Percentiles rank a stretch among this genome's conserved stretches.
Conservation (phyloP, 148 eudicot genomes). For the Silene latifolia region DNA sequence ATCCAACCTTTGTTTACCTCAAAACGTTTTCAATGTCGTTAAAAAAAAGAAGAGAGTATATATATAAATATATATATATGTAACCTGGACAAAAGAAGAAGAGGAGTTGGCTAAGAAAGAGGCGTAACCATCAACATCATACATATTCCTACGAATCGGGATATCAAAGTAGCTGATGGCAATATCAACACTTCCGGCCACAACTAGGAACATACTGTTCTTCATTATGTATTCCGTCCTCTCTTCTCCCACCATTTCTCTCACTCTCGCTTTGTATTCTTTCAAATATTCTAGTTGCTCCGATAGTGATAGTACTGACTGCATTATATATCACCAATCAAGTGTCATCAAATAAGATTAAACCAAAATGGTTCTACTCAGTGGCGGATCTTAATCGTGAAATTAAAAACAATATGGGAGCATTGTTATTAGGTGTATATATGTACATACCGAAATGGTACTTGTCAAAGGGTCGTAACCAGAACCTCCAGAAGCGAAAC, state of each 20-base stretch:
- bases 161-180: constrained; percentile 50
- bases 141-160: constrained; percentile 37
- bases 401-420: no score
- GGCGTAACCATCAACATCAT: constrained; percentile 48
- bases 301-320: constrained; percentile 52
- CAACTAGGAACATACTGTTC: constrained; percentile 34
- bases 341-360: no score
- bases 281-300: constrained; percentile 48
- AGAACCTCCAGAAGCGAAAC: constrained; percentile 56
- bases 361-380: no score
- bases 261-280: constrained; percentile 44
- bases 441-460: constrained; percentile 39
- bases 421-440: no score
- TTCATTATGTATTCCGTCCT: constrained; percentile 28
- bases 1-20: no score
- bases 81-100: constrained; percentile 52
- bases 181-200: constrained; percentile 60
- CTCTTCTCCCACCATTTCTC: constrained; percentile 42
- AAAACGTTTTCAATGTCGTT: no score
- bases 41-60: no score
- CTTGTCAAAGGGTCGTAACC: constrained; percentile 51
- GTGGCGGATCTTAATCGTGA: no score
- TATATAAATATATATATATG: no score
- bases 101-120: constrained; percentile 41
- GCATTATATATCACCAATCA: no score